Evolutionary conservation across 1,139 yeast genomes (phyloP).

Genomic region (Suhomyces yuchorum): DNA sequence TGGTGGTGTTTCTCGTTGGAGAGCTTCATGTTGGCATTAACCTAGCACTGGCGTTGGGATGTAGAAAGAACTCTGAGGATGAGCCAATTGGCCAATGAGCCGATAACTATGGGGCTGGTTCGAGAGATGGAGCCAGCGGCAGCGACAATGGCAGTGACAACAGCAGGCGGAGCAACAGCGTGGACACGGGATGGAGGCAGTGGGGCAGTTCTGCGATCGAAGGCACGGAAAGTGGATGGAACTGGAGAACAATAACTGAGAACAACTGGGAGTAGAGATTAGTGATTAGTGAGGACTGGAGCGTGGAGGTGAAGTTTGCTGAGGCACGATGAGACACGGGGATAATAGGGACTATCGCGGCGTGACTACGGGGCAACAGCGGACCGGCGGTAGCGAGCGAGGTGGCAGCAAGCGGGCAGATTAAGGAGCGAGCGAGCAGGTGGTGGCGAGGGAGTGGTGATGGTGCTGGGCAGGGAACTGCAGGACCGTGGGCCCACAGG

Average conservation of each 20-base stretch:
- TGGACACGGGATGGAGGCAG: background rate
- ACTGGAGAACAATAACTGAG: background rate
- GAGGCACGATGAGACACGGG: slow-evolving; percentile 8
- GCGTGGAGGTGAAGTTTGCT: slow-evolving; percentile 1
- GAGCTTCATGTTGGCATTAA: slow-evolving; percentile 12
- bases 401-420: slow-evolving; percentile 1
- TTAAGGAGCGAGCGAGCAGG: background rate
- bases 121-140: background rate
- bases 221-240: background rate
- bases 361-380: slow-evolving; percentile 1
- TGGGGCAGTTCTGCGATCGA: background rate
- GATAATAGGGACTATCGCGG: slow-evolving; percentile 1
- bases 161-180: background rate
- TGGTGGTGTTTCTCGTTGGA: slow-evolving; percentile 11
- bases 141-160: background rate
- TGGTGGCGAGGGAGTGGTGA: background rate
- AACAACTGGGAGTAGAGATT: background rate
- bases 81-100: background rate
- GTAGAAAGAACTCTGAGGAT: background rate
- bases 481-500: no score
- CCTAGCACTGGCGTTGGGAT: background rate
- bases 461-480: background rate
- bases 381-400: slow-evolving; percentile 1
- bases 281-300: background rate
- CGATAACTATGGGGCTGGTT: background rate